These are phyloP conservation scores for Coelastrella sp. DNA, from an alignment of 139 green algal species.

Conservation along the genomic window DNA sequence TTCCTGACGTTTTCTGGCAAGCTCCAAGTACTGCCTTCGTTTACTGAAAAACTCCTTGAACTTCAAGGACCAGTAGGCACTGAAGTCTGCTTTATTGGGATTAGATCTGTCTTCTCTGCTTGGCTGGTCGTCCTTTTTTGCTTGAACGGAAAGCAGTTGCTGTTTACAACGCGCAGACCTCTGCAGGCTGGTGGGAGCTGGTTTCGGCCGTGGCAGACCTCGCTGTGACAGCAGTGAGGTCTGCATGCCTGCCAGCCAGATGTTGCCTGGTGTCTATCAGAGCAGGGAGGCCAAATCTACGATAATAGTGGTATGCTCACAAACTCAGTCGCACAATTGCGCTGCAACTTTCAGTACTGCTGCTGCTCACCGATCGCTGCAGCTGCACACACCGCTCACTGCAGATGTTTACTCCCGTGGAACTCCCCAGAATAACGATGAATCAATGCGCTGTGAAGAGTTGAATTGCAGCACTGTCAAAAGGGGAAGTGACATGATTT, in stretches of 20 bases:
- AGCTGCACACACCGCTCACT: no score
- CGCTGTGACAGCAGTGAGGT: background rate
- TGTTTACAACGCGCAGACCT: background rate
- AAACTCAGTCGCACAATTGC: no score
- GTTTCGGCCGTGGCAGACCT: background rate
- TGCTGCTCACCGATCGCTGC: no score
- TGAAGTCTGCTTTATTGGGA: slow-evolving; percentile 65
- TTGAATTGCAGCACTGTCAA: background rate
- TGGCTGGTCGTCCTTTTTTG: slow-evolving; percentile 9
- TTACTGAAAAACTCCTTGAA: slow-evolving; percentile 63
- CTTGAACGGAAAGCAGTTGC: background rate
- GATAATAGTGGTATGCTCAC: no score
- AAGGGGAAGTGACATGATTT: background rate
- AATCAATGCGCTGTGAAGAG: no score
- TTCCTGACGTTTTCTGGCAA: slow-evolving; percentile 34
- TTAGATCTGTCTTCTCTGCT: slow-evolving; percentile 12
- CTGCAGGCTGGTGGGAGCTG: background rate
- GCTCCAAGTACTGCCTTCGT: slow-evolving; percentile 57
- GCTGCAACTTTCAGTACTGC: no score
- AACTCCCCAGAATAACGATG: no score
- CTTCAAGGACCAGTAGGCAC: slow-evolving; percentile 60
- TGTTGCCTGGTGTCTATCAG: no score
- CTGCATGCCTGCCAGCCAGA: background rate
- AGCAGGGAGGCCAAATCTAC: no score
- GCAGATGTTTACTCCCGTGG: no score